Percentiles rank a stretch among this genome's conserved stretches.
Conservation (phyloP, 73 alveolate species). For the Paraurostyla sp. region DNA sequence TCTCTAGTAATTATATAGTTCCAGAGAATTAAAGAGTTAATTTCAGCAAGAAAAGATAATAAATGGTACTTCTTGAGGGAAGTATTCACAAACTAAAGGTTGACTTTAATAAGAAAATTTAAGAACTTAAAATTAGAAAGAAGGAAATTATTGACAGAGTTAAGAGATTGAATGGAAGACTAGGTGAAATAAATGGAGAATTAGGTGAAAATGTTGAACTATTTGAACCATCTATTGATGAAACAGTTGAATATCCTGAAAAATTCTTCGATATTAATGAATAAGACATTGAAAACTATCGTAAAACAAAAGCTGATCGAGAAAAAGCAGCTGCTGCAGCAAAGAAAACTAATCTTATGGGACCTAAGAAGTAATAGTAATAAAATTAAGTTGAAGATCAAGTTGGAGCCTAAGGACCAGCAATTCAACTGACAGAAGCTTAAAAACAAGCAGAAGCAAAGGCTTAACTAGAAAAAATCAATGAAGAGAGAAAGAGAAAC, state of each 20-base stretch:
- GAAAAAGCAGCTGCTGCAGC: slow-evolving; percentile 64
- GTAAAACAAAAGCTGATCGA: slow-evolving; percentile 41
- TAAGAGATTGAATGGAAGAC: slow-evolving; percentile 72
- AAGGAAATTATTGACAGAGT: slow-evolving; percentile 78
- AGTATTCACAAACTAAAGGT: slow-evolving; percentile 87
- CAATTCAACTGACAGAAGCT: slow-evolving; percentile 66
- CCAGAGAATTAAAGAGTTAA: slow-evolving; percentile 94
- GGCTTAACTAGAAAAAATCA: slow-evolving; percentile 75
- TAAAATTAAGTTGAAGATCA: slow-evolving; percentile 66
- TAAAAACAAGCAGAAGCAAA: slow-evolving; percentile 84
- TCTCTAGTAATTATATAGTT: slow-evolving; percentile 79
- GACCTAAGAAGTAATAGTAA: slow-evolving; percentile 77
- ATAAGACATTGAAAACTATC: slow-evolving; percentile 60
- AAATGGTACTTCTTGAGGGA: slow-evolving; percentile 94
- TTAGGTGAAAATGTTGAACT: slow-evolving; percentile 79
- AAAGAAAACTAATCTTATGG: slow-evolving; percentile 66
- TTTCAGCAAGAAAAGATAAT: slow-evolving; percentile 89
- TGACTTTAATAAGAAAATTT: slow-evolving; percentile 88
- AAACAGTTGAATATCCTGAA: slow-evolving; percentile 83
- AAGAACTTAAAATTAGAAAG: slow-evolving; percentile 87
- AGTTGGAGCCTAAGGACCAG: slow-evolving; percentile 37
- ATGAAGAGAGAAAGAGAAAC: slow-evolving; percentile 81
- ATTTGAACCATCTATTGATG: slow-evolving; percentile 81
- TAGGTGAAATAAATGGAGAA: slow-evolving; percentile 83
- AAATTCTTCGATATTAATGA: slow-evolving; percentile 70